Evolutionary conservation across 371 early-diverging fungal genomes (phyloP), one percentile per base, ranked within the genome.

Genomic region (Mortierella sp.): DNA sequence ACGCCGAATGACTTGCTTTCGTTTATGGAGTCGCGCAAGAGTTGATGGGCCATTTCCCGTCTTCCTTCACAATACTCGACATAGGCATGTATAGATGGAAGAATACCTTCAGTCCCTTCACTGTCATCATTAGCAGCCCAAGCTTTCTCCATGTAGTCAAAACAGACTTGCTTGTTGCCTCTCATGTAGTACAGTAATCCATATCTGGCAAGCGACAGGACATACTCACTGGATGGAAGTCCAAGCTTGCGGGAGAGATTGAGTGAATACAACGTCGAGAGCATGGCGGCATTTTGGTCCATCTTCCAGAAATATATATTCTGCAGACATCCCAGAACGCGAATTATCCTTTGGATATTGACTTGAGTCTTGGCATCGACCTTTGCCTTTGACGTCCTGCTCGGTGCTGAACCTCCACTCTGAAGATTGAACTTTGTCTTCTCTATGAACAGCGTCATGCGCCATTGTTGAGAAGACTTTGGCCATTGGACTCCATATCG

Each of bases 1-100:
- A 88, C 88, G 8, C 91, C 91, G 50, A 88, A 74, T 0, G 86
- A 85, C 38, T 85, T 85, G 58, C 85, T 83, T 21, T 85, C 86
- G 16, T 83, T 78, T 50, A 89, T 86, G 15, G 91, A 80, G 33
- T 79, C 76, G 28, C 84, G 83, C 41, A 90, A 45, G 15, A 87
- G 59, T 43, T 84, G 82, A 36, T 86, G 80, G 11, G 89, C 88
- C 11, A 83, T 78, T 11, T 67, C 74, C 32, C 85, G 83, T 36
- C 80, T 84, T 7, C 89, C 89, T 22, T 89, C 86, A 11, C 87
- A 77, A 83, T 88, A 89, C 61, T 86, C 87, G 32, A 88, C 62
- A 65, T 84, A 82, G 0, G 88, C 86, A 8, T 59, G 13, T 61
- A 81, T 63, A 21, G 73, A 28, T 28, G 28, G 28, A 2, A 24